Percentiles rank a stretch among this genome's conserved stretches.
phyloP scores from a whole-genome alignment of 2,329 filamentous ascomycete species.

The Aureobasidium namibiae region DNA sequence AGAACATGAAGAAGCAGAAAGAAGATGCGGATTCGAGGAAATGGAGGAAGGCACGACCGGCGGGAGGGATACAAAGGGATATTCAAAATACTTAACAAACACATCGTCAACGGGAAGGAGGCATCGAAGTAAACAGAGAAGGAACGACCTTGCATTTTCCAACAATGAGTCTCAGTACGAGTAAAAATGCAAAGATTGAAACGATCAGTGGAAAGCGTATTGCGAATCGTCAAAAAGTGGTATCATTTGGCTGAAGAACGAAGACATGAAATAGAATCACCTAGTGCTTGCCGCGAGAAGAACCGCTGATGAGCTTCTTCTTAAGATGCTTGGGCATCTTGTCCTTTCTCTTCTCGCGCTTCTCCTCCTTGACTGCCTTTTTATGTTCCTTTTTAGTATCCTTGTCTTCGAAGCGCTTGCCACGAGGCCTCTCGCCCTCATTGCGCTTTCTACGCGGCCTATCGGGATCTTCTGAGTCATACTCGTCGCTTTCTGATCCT shows the following conservation, averaged over 20 bases:
- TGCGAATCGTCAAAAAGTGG: conserved; percentile 2
- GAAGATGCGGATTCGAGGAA: no score
- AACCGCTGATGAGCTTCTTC: conserved; percentile 67
- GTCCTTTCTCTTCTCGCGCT: conserved; percentile 82
- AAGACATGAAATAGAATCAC: background rate
- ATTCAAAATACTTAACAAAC: no score
- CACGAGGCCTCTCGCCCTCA: conserved; percentile 59
- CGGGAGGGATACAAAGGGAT: no score
- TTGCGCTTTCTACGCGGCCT: conserved; percentile 34
- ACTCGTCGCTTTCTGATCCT: conserved; percentile 28
- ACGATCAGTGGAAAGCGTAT: no score
- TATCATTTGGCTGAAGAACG: background rate
- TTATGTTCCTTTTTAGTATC: conserved; percentile 87
- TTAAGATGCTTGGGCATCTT: conserved; percentile 97
- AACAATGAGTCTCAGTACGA: no score
- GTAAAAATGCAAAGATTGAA: no score
- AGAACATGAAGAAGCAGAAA: no score
- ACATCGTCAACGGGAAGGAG: no score
- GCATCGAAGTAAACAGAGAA: no score
- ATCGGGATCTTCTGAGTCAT: conserved; percentile 33
- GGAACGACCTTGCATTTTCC: no score
- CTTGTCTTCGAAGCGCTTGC: conserved; percentile 84
- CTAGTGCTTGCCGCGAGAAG: conserved; percentile 55
- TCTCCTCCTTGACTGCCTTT: conserved; percentile 85
- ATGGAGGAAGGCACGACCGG: no score